Base-by-base conservation (phyloP, 495 filamentous ascomycete species). In the Extremus antarcticus region DNA sequence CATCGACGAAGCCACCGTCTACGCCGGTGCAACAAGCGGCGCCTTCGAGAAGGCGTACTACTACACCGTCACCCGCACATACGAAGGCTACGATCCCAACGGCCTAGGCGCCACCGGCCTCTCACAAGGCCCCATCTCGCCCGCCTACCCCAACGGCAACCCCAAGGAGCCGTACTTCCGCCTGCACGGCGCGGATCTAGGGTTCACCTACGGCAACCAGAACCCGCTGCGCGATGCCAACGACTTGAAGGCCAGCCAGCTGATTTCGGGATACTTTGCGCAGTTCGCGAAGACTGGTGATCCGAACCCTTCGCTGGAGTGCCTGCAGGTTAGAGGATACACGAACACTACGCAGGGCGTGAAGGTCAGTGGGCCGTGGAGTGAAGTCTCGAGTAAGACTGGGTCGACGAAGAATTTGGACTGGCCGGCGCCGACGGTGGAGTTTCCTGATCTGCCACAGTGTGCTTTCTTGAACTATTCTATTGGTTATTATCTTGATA, bases 1-100 rank as follows among this genome's bases (percentile, higher is more conserved):
- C 59, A 64, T 72, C 53, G 70, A 74, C 62, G 70, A 75, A 62
- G 71, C 73, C 17, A 73, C 72, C 53, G 60, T 68, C 45, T 73
- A 72, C 56, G 69, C 71, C 0, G 71, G 66, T 22, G 46, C 61
- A 0, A 48, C 57, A 25, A 62, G 68, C 17, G 57, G 63, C 13
- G 65, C 64, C 7, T 73, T 74, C 60, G 51, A 60, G 24, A 56
- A 53, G 22, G 65, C 70, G 2, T 76, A 74, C 64, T 75, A 70
- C 64, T 76, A 74, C 61, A 71, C 74, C 53, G 69, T 73, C 45
- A 68, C 70, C 38, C 68, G 72, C 29, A 66, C 68, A 9, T 67
- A 57, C 21, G 55, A 62, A 23, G 69, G 68, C 17, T 71, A 68
- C 53, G 63, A 74, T 55, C 69, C 72, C 24, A 74, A 74, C 48